Base-by-base conservation (phyloP, 2,329 filamentous ascomycete species). In the Aspergillus fumigatus region DNA sequence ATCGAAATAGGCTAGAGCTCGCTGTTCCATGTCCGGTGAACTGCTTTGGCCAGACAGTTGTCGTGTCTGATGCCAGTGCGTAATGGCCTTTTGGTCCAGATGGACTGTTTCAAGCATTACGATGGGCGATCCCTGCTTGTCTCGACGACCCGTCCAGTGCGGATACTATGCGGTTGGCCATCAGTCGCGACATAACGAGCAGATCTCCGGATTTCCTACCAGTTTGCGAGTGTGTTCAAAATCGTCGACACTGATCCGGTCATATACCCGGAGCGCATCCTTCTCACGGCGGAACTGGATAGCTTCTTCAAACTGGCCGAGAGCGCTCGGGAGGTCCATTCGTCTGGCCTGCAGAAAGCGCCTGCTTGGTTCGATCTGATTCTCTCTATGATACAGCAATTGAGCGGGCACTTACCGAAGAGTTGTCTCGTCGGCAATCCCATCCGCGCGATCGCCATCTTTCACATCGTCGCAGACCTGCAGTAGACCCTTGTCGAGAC, bases 101-200 rank as follows among this genome's bases (percentile, higher is more conserved):
- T 59, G 47, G 1, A 51, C 48, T 14, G 62, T 14, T 10, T 68
- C 59, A 10, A 66, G 53, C 56, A 66, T 60, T 11, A 59, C 53
- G 2, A 70, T 59, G 1, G 66, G 67, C 3, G 55, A 35, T 1
- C 66, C 65, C 17, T 48, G 43, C 8, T 60, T 64, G 51, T 65
- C 59, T 51, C 66, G 54, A 4, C 65, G 60, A 10, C 67, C 66
- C 10, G 61, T 68, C 67, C 67, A 70, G 38, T 65, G 62, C 0
- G 67, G 66, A 50, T 68, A 67, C 67, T 69, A 27, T 17, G 5
- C n/a, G 11, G 23, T 4, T 4, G 21, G 40, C 19, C 23, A 3
- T 6, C 21, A 26, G 11, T 41, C 3, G 9, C 23, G 23, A 35
- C 25, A 51, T 23, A 25, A 25, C 1, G 41, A 48, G 26, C 14